Conservation (phyloP, 345 rosid species). For the Citrus medica region DNA sequence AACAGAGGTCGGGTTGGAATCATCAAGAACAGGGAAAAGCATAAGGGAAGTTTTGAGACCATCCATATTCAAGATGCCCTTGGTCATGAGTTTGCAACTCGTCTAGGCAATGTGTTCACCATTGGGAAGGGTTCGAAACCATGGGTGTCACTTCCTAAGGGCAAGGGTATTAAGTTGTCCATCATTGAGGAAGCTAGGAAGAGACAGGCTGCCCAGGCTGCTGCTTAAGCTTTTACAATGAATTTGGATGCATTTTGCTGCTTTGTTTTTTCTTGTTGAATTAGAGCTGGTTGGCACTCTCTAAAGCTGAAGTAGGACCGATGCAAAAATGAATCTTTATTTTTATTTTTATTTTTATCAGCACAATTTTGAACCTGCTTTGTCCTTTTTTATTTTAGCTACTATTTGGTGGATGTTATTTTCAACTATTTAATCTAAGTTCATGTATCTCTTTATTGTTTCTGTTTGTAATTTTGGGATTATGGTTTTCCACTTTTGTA, state of each 20-base stretch:
- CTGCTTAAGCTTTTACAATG: constrained; percentile 21
- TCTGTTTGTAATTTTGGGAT: neutral
- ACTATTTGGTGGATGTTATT: neutral
- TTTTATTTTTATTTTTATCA: neutral
- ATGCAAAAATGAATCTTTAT: neutral
- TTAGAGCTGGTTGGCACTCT: neutral
- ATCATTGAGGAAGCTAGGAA: constrained; percentile 85
- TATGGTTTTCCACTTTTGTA: neutral
- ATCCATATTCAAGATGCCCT: constrained; percentile 70
- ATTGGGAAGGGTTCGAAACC: constrained; percentile 84
- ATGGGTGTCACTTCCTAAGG: constrained; percentile 87
- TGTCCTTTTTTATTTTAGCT: neutral
- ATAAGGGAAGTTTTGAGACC: constrained; percentile 86
- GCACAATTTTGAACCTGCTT: constrained; percentile 11
- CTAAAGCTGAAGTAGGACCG: neutral
- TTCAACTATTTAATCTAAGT: neutral
- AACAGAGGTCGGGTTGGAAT: constrained; percentile 88
- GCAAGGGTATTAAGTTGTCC: constrained; percentile 80
- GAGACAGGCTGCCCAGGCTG: constrained; percentile 61
- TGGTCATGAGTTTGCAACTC: constrained; percentile 90
- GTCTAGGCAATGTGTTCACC: constrained; percentile 72
- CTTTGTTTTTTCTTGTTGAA: neutral
- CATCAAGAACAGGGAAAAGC: constrained; percentile 79
- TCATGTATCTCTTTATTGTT: neutral
- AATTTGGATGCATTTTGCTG: neutral